Conservation (phyloP, 441 rosid species). For the Aquilaria agallochum region DNA sequence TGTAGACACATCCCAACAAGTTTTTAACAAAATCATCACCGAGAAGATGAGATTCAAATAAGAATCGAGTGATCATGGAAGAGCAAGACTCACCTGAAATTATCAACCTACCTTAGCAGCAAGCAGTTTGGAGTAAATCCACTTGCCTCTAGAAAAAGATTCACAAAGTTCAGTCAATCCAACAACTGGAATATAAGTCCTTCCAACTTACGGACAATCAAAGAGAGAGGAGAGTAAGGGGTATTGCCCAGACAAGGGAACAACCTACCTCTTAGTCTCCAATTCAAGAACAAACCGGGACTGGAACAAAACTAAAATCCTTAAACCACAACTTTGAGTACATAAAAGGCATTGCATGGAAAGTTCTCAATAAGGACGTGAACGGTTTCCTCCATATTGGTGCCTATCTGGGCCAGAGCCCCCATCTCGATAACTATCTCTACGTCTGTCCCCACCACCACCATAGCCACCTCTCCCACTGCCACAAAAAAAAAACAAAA, state of each 20-base stretch:
- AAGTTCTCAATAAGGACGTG: conserved; percentile 75
- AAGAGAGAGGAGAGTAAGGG: conserved; percentile 36
- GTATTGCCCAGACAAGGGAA: conserved; percentile 48
- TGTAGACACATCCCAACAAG: too few species aligned
- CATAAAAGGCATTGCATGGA: conserved; percentile 42
- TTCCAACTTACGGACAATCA: conserved; percentile 25
- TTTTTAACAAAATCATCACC: too few species aligned
- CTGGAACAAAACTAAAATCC: conserved; percentile 41
- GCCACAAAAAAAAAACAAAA: conserved; percentile 37
- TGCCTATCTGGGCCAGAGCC: conserved; percentile 91
- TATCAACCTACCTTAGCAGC: conserved; percentile 90
- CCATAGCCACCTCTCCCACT: conserved; percentile 81
- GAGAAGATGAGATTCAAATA: background rate
- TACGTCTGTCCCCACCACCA: conserved; percentile 84
- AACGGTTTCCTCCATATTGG: conserved; percentile 80
- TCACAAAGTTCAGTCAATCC: conserved; percentile 58
- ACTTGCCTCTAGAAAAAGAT: conserved; percentile 81
- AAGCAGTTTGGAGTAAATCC: conserved; percentile 74
- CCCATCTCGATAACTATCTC: conserved; percentile 61
- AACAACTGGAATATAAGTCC: conserved; percentile 29
- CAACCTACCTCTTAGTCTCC: conserved; percentile 82
- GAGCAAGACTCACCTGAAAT: conserved; percentile 88
- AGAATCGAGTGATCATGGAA: conserved; percentile 19
- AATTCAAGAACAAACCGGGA: conserved; percentile 54
- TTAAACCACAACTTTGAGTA: conserved; percentile 50